A percentile compares a stretch with the other conserved stretches of the same genome.
phyloP scores from a whole-genome alignment of 2,329 filamentous ascomycete species.

The Chaetomiaceae sp. region DNA sequence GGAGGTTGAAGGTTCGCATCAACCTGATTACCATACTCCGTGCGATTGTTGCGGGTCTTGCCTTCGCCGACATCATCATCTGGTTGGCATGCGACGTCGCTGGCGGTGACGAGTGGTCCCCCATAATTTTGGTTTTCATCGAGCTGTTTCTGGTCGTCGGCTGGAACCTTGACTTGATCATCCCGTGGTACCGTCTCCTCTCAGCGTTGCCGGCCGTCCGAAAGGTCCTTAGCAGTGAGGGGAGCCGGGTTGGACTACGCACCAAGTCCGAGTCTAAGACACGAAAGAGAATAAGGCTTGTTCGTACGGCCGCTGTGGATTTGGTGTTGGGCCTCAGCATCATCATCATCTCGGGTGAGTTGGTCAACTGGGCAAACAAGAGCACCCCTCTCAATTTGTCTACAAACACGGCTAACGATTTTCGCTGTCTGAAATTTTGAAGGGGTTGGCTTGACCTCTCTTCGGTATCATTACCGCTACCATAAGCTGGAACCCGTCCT shows the following conservation, averaged over 20 bases:
- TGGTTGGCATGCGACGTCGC: not conserved
- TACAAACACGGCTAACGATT: not conserved
- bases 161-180: conserved; percentile 5
- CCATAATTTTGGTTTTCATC: not conserved
- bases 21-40: conserved; percentile 1
- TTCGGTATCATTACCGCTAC: not conserved
- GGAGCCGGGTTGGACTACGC: not conserved
- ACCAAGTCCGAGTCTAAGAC: not conserved
- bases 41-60: not conserved
- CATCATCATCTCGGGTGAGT: not conserved
- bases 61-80: conserved; percentile 9
- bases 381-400: too few relatives aligned
- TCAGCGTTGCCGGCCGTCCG: too few relatives aligned
- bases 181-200: not conserved
- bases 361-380: too few relatives aligned
- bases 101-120: too few relatives aligned
- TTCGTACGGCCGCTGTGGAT: conserved; percentile 7
- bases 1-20: not conserved
- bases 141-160: conserved; percentile 25
- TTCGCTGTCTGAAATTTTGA: too few relatives aligned
- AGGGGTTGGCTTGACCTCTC: not conserved
- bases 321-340: not conserved
- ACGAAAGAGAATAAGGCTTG: conserved; percentile 17
- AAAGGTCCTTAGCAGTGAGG: too few relatives aligned
- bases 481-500: not conserved